phyloP scores from a whole-genome alignment of 1,284 basidiomycete genomes.

The Pseudozyma sp. region DNA sequence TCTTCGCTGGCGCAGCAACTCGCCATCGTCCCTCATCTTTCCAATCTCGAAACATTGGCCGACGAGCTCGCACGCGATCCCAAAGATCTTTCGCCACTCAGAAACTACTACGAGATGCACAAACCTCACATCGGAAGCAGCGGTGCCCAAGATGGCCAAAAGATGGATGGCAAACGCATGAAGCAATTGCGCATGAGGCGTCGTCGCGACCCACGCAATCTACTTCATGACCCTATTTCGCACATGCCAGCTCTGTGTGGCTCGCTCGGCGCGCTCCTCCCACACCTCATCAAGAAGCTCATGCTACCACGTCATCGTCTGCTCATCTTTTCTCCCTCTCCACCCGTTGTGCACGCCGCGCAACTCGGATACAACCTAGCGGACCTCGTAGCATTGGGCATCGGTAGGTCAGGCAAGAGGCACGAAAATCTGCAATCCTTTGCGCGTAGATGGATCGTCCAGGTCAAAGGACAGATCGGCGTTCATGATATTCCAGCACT shows the following conservation, averaged over 20 bases:
- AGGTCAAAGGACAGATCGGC: slow-evolving; percentile 55
- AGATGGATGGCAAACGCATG: slow-evolving; percentile 34
- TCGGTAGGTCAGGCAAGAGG: slow-evolving; percentile 22
- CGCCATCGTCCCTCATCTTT: slow-evolving; percentile 47
- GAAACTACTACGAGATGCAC: slow-evolving; percentile 35
- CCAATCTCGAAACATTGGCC: slow-evolving; percentile 40
- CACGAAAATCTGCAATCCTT: slow-evolving; percentile 30
- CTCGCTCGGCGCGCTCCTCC: slow-evolving; percentile 55
- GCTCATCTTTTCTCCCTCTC: slow-evolving; percentile 52
- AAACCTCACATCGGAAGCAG: slow-evolving; percentile 1
- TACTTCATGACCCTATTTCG: slow-evolving; percentile 43
- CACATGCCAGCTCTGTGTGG: slow-evolving; percentile 55
- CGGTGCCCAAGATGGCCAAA: background rate
- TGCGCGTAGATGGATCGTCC: slow-evolving; percentile 18
- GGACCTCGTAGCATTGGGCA: slow-evolving; percentile 35
- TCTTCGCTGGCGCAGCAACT: slow-evolving; percentile 43
- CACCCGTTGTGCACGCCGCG: slow-evolving; percentile 44
- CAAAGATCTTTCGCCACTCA: slow-evolving; percentile 14
- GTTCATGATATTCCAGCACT: slow-evolving; percentile 53
- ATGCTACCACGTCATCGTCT: slow-evolving; percentile 49
- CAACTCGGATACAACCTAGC: slow-evolving; percentile 53
- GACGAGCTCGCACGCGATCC: slow-evolving; percentile 33
- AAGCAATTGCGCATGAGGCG: slow-evolving; percentile 44
- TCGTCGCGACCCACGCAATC: slow-evolving; percentile 36
- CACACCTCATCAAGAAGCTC: slow-evolving; percentile 53